phyloP scores from a whole-genome alignment of 495 filamentous ascomycete genomes.

The Xylaria scruposa region DNA sequence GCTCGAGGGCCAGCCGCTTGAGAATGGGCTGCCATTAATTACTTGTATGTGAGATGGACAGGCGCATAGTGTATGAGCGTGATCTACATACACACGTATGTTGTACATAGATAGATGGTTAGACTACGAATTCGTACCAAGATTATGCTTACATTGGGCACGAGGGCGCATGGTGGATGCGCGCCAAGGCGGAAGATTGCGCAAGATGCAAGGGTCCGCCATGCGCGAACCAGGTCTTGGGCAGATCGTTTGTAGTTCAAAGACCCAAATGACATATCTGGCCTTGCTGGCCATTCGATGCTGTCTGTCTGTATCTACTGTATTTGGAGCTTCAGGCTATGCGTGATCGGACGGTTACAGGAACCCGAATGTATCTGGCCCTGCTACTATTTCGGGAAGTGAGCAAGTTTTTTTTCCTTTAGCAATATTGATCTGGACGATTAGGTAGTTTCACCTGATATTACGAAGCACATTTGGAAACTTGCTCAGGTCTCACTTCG shows the following conservation, averaged over 20 bases:
- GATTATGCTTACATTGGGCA: neutral
- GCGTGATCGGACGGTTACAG: neutral
- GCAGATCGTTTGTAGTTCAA: neutral
- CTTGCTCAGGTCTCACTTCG: conserved; percentile 41
- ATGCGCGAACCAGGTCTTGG: conserved; percentile 5
- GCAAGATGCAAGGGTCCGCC: conserved; percentile 9
- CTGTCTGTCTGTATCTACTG: neutral
- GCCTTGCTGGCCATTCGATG: conserved; percentile 1
- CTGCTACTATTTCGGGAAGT: neutral
- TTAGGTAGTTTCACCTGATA: conserved; percentile 34
- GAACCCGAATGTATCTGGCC: neutral
- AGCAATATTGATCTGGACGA: neutral
- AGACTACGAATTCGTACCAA: too few species aligned
- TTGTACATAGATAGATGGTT: neutral
- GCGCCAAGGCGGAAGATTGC: conserved; percentile 13
- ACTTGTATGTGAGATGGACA: neutral
- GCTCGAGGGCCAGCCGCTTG: neutral
- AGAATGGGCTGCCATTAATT: neutral
- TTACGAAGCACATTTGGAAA: conserved; percentile 33
- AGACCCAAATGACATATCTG: conserved; percentile 15
- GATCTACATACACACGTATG: conserved; percentile 3
- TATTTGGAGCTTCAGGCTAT: conserved; percentile 24
- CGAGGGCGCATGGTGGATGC: conserved; percentile 2
- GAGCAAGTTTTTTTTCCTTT: conserved; percentile 33
- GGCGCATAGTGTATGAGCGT: neutral